phyloP scores from a whole-genome alignment of 2,329 filamentous ascomycete genomes.

The Fusarium tricinctum region DNA sequence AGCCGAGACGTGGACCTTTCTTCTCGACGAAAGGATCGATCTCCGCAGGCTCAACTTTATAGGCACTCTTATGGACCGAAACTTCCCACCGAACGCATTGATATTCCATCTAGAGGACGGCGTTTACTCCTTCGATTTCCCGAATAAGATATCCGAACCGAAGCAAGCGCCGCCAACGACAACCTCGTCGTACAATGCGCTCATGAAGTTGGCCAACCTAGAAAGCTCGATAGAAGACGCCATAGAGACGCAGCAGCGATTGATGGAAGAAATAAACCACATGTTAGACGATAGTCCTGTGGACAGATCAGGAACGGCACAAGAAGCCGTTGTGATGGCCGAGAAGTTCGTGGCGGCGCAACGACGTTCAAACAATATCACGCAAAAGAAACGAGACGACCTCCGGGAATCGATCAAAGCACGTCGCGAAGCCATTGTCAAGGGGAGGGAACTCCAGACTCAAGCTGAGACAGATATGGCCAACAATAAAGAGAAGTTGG shows the following conservation, averaged over 20 bases:
- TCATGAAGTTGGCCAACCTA: slow-evolving; percentile 90
- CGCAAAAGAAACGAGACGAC: slow-evolving; percentile 74
- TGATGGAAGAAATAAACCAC: slow-evolving; percentile 83
- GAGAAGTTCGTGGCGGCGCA: slow-evolving; percentile 72
- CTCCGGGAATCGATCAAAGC: slow-evolving; percentile 75
- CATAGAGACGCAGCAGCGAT: slow-evolving; percentile 78
- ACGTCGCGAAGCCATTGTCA: slow-evolving; percentile 76
- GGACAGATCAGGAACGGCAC: slow-evolving; percentile 62
- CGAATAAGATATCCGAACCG: slow-evolving; percentile 63
- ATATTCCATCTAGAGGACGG: slow-evolving; percentile 90
- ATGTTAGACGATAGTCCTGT: slow-evolving; percentile 61
- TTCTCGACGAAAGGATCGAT: slow-evolving; percentile 80
- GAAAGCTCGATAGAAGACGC: slow-evolving; percentile 94
- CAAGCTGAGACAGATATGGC: slow-evolving; percentile 72
- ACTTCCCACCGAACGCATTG: slow-evolving; percentile 84
- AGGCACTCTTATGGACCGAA: slow-evolving; percentile 76
- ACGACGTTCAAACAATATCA: slow-evolving; percentile 73
- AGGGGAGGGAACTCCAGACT: slow-evolving; percentile 72
- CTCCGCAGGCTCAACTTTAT: slow-evolving; percentile 83
- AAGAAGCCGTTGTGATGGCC: slow-evolving; percentile 64
- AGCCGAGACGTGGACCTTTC: slow-evolving; percentile 67
- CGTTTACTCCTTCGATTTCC: slow-evolving; percentile 84
- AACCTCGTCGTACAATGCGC: slow-evolving; percentile 86
- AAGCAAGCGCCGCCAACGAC: slow-evolving; percentile 66
- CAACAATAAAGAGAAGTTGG: slow-evolving; percentile 71